These are phyloP conservation scores for Trichoderma endophyticum DNA, from an alignment of 2,329 filamentous ascomycete species.

Conservation along the genomic window DNA sequence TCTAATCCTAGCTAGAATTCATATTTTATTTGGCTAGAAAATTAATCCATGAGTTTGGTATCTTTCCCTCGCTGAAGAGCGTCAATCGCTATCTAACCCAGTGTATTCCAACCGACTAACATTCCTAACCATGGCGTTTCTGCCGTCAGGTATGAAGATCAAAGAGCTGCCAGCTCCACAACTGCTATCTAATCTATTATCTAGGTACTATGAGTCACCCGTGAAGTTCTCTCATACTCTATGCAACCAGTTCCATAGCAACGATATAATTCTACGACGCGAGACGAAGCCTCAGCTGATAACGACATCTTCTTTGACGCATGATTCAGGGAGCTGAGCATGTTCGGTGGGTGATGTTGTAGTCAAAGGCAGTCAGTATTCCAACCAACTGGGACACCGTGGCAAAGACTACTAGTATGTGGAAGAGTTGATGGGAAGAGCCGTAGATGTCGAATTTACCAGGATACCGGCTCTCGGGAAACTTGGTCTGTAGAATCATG, in stretches of 20 bases:
- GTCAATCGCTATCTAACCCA: too few relatives aligned
- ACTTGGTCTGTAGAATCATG: not conserved
- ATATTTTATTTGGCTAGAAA: too few relatives aligned
- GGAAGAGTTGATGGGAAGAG: slow-evolving; percentile 8
- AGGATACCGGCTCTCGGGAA: slow-evolving; percentile 2
- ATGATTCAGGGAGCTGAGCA: not conserved
- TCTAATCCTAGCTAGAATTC: too few relatives aligned
- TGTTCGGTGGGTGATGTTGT: not conserved
- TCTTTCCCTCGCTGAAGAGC: too few relatives aligned
- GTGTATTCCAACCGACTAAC: too few relatives aligned
- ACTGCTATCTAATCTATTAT: not conserved
- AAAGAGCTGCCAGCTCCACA: not conserved
- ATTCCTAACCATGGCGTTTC: too few relatives aligned
- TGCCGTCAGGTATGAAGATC: too few relatives aligned
- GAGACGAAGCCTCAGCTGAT: not conserved
- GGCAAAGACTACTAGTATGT: not conserved
- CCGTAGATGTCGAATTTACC: slow-evolving; percentile 9
- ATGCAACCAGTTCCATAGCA: not conserved
- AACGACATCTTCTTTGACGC: not conserved
- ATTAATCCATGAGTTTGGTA: too few relatives aligned
- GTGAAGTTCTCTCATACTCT: not conserved
- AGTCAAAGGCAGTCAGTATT: slow-evolving; percentile 2
- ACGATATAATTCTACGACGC: not conserved
- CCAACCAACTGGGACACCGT: not conserved
- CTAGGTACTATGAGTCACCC: not conserved